Conservation (phyloP, 2,329 filamentous ascomycete species). For the Davidsoniella virescens region DNA sequence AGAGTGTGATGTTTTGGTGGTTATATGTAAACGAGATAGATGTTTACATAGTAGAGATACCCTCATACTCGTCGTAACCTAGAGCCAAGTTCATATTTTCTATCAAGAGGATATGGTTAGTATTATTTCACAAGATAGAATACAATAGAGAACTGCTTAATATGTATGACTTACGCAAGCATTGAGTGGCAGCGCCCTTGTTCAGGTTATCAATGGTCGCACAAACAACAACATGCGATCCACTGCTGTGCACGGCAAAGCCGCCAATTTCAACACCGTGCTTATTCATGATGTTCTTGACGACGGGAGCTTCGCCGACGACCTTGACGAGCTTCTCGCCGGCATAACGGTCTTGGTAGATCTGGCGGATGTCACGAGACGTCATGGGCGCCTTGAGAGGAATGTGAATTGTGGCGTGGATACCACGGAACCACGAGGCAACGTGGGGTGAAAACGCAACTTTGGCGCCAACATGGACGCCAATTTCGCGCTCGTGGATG, state of each 20-base stretch:
- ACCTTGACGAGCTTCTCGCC: conserved; percentile 93
- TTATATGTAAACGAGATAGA: neutral
- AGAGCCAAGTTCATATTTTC: conserved; percentile 92
- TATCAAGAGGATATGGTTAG: conserved; percentile 19
- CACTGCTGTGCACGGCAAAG: conserved; percentile 79
- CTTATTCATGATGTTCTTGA: conserved; percentile 69
- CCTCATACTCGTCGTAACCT: conserved; percentile 76
- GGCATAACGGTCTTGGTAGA: conserved; percentile 93
- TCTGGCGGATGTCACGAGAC: conserved; percentile 76
- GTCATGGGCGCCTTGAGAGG: conserved; percentile 76
- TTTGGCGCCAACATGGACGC: conserved; percentile 52
- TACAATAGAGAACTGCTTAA: neutral
- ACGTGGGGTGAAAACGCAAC: conserved; percentile 89
- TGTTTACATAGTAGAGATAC: conserved; percentile 46
- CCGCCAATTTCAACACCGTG: conserved; percentile 89
- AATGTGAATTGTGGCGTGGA: conserved; percentile 80
- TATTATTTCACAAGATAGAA: neutral
- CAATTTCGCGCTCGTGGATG: conserved; percentile 88
- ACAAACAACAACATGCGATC: conserved; percentile 86
- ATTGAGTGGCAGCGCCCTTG: conserved; percentile 87
- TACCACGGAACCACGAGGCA: conserved; percentile 93
- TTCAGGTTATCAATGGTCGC: conserved; percentile 86
- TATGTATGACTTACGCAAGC: conserved; percentile 51
- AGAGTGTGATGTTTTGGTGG: neutral
- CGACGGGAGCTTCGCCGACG: conserved; percentile 68